Percentiles rank a stretch among this genome's conserved stretches.
phyloP scores from a whole-genome alignment of 108 stramenopile species.

The Fragilariopsis cylindrus region DNA sequence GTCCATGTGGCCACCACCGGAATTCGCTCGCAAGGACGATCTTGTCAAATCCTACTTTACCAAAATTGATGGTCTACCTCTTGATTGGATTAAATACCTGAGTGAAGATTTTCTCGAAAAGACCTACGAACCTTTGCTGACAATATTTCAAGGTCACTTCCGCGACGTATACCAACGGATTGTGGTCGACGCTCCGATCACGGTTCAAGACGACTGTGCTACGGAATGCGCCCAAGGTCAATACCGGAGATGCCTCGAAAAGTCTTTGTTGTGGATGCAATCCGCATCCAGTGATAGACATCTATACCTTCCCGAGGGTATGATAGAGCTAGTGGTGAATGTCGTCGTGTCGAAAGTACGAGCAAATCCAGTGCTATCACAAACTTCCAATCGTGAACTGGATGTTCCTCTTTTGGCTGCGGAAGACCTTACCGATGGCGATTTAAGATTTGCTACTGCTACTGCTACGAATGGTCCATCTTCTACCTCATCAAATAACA shows the following conservation, averaged over 20 bases:
- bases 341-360: not conserved
- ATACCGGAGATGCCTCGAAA: slow-evolving; percentile 41
- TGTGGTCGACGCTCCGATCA: slow-evolving; percentile 23
- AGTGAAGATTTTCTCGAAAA: slow-evolving; percentile 4
- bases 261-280: slow-evolving; percentile 29
- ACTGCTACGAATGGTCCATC: not conserved
- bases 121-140: slow-evolving; percentile 3
- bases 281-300: slow-evolving; percentile 2
- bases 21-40: slow-evolving; percentile 13
- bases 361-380: not conserved
- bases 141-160: slow-evolving; percentile 25
- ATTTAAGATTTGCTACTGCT: not conserved
- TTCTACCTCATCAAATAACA: not conserved
- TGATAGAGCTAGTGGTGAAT: slow-evolving; percentile 15
- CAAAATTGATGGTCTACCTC: slow-evolving; percentile 22
- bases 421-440: not conserved
- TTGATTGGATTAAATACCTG: slow-evolving; percentile 26
- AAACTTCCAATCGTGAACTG: not conserved
- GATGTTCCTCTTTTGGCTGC: not conserved
- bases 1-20: slow-evolving; percentile 37
- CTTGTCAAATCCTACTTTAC: slow-evolving; percentile 37
- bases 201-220: slow-evolving; percentile 32
- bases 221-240: slow-evolving; percentile 13
- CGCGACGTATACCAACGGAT: slow-evolving; percentile 30
- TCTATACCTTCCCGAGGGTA: slow-evolving; percentile 31